These are phyloP conservation scores for Lactarius quietus DNA, from an alignment of 768 basidiomycete genomes.

Conservation along the genomic window DNA sequence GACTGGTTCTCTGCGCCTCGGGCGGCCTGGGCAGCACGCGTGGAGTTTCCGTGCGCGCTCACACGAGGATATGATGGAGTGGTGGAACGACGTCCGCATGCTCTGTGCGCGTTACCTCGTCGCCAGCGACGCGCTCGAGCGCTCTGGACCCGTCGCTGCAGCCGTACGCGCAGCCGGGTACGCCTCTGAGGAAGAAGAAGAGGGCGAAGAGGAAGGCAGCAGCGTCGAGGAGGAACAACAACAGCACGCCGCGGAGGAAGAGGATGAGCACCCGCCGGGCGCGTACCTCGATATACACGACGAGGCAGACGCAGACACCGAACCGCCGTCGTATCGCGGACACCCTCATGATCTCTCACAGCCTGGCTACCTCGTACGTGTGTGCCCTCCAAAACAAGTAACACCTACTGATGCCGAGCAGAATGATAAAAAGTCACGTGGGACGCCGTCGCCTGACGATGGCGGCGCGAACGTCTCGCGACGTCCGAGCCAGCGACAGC, in stretches of 20 bases:
- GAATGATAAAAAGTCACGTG: conserved; percentile 38
- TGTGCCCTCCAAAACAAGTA: no score
- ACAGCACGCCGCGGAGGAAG: conserved; percentile 45
- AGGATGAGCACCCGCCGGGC: conserved; percentile 46
- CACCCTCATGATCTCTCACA: conserved; percentile 39
- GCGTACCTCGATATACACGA: conserved; percentile 34
- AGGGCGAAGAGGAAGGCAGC: conserved; percentile 59
- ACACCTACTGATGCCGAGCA: no score
- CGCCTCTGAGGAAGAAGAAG: conserved; percentile 71
- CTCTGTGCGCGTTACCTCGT: conserved; percentile 91
- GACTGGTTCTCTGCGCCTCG: conserved; percentile 46
- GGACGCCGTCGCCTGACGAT: conserved; percentile 24
- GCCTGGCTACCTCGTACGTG: conserved; percentile 64
- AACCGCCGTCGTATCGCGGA: conserved; percentile 61
- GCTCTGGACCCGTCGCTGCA: conserved; percentile 87
- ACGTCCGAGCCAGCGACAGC: conserved; percentile 54
- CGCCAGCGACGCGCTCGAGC: conserved; percentile 88
- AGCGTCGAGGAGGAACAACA: conserved; percentile 47
- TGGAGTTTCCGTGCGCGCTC: conserved; percentile 90
- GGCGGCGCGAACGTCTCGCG: conserved; percentile 39
- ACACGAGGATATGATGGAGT: conserved; percentile 99
- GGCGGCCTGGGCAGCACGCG: conserved; percentile 50
- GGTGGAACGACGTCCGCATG: conserved; percentile 99
- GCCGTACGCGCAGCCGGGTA: conserved; percentile 90
- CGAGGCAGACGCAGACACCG: conserved; percentile 40